phyloP scores from a whole-genome alignment of 306 rosid species.

The Cucurbita ficifolia region DNA sequence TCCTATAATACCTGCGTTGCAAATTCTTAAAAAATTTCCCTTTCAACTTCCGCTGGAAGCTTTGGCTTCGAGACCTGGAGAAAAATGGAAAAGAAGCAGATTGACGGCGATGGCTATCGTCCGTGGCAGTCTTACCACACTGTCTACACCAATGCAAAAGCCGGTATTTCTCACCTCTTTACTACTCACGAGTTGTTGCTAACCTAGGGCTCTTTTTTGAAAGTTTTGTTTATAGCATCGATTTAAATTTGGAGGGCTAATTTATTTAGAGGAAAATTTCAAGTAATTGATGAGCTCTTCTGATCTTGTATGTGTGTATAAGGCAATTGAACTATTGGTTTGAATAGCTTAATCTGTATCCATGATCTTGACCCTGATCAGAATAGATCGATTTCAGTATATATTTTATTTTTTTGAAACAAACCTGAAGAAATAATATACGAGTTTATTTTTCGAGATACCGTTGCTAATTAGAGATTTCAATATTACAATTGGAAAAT shows the following conservation, averaged over 20 bases:
- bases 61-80: neutral
- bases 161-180: constrained; percentile 25
- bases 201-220: constrained; percentile 30
- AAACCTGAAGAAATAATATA: neutral
- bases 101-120: constrained; percentile 20
- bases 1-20: neutral
- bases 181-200: constrained; percentile 5
- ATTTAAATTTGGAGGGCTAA: neutral
- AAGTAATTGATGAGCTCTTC: neutral
- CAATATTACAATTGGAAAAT: neutral
- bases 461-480: neutral
- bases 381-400: neutral
- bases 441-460: neutral
- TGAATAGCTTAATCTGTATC: too few species aligned
- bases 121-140: constrained; percentile 88
- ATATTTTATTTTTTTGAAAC: neutral
- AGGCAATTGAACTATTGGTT: neutral
- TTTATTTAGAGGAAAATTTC: neutral
- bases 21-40: neutral
- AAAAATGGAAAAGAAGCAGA: constrained; percentile 29
- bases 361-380: neutral
- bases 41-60: constrained; percentile 4
- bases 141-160: constrained; percentile 80
- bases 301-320: neutral
- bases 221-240: neutral